Percentiles rank a stretch among this genome's conserved stretches.
Conservation (phyloP, 306 rosid species). For the Biancaea sappan region DNA sequence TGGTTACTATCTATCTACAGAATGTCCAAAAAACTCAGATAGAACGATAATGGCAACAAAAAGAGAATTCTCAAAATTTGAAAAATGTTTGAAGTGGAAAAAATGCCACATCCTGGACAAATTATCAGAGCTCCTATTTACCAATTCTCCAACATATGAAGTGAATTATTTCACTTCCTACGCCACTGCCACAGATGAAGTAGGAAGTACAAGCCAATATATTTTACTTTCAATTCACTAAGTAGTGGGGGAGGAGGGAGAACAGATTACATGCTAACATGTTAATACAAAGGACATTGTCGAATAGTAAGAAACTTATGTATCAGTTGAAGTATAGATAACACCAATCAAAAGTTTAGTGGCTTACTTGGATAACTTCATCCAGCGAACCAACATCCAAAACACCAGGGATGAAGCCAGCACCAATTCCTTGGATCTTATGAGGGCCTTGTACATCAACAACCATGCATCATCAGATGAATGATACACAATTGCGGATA, state of each 20-base stretch:
- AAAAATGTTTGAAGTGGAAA: neutral
- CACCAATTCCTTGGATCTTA: slow-evolving; percentile 98
- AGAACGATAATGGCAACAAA: neutral
- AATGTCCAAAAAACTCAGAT: neutral
- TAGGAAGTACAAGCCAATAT: neutral
- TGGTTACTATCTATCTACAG: neutral
- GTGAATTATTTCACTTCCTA: neutral
- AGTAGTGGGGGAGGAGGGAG: neutral
- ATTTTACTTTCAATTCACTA: neutral
- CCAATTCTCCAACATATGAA: neutral
- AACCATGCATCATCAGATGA: slow-evolving; percentile 35
- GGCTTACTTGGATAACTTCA: slow-evolving; percentile 86
- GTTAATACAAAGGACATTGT: neutral
- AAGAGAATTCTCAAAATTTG: neutral
- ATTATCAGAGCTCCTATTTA: neutral
- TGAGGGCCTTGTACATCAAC: slow-evolving; percentile 72
- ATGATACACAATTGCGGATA: neutral
- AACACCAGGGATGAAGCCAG: slow-evolving; percentile 97
- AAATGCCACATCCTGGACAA: neutral
- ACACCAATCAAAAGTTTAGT: slow-evolving; percentile 21
- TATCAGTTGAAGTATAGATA: neutral
- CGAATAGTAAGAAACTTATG: neutral
- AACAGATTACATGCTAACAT: neutral
- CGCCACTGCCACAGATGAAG: neutral
- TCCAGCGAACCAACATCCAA: slow-evolving; percentile 69